These are phyloP conservation scores for Skeletonema potamos DNA, from an alignment of 108 stramenopile species.

Conservation along the genomic window DNA sequence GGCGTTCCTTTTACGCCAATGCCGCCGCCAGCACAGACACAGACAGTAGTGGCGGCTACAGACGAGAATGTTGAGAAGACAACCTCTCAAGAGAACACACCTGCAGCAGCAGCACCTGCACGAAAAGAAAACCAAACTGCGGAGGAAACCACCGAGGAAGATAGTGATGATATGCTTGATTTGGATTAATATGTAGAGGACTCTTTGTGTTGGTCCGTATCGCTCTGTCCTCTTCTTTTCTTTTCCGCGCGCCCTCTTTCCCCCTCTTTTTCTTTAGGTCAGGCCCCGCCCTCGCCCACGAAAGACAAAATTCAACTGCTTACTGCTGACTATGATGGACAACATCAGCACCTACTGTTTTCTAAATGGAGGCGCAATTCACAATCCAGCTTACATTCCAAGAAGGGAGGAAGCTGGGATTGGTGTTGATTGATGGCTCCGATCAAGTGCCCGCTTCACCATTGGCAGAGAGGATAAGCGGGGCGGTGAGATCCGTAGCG, in stretches of 20 bases:
- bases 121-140: background rate
- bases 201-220: background rate
- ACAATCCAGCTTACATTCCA: background rate
- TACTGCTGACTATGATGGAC: no score
- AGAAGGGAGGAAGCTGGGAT: background rate
- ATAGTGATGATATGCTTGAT: constrained; percentile 49
- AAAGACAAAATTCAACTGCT: no score
- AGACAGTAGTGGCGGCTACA: background rate
- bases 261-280: no score
- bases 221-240: no score
- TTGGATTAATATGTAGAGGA: constrained; percentile 35
- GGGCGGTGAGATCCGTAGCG: background rate
- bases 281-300: no score
- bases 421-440: background rate
- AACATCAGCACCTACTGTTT: no score
- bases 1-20: constrained; percentile 11
- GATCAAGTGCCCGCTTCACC: background rate
- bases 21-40: background rate
- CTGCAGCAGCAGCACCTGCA: constrained; percentile 2
- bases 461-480: background rate
- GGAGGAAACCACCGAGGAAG: constrained; percentile 2
- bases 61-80: background rate
- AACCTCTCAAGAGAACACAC: background rate
- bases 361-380: background rate
- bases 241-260: no score